These are phyloP conservation scores for Scytalidium lignicola DNA, from an alignment of 2,329 filamentous ascomycete genomes.

Conservation along the genomic window DNA sequence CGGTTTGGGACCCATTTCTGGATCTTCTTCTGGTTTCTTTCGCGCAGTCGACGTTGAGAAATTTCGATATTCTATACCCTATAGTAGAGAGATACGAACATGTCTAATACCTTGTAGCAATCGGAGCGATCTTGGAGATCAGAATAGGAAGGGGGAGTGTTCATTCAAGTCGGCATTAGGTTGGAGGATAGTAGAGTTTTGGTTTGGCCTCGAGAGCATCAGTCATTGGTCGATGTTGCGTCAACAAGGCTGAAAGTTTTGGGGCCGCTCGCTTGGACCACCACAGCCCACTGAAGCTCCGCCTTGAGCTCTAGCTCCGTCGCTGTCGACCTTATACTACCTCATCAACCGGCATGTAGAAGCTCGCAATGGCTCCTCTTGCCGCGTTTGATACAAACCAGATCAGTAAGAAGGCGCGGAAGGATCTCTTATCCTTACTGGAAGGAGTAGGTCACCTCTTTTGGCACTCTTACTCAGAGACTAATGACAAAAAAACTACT, in stretches of 20 bases:
- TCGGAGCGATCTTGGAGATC: no score
- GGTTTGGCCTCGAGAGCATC: not conserved
- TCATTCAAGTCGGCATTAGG: no score
- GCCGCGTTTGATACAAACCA: constrained; percentile 68
- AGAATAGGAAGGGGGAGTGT: no score
- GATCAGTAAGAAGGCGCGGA: constrained; percentile 75
- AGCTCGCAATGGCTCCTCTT: constrained; percentile 63
- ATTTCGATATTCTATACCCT: no score
- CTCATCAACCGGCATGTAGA: constrained; percentile 36
- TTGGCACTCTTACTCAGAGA: constrained; percentile 7
- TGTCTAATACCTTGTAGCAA: no score
- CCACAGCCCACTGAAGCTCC: not conserved
- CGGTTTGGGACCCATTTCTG: no score
- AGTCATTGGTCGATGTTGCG: no score
- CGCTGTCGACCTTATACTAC: constrained; percentile 1
- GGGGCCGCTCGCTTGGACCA: not conserved
- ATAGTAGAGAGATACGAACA: no score
- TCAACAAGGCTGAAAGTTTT: not conserved
- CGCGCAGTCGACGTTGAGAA: no score
- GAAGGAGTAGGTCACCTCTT: constrained; percentile 73
- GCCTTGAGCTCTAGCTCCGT: not conserved
- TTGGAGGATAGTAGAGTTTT: not conserved
- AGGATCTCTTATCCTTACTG: constrained; percentile 83
- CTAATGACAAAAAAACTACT: constrained; percentile 4
- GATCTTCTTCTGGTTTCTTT: no score